These are phyloP conservation scores for Ophiorrhiza pumila DNA, from an alignment of 257 asterid genomes.

Conservation along the genomic window DNA sequence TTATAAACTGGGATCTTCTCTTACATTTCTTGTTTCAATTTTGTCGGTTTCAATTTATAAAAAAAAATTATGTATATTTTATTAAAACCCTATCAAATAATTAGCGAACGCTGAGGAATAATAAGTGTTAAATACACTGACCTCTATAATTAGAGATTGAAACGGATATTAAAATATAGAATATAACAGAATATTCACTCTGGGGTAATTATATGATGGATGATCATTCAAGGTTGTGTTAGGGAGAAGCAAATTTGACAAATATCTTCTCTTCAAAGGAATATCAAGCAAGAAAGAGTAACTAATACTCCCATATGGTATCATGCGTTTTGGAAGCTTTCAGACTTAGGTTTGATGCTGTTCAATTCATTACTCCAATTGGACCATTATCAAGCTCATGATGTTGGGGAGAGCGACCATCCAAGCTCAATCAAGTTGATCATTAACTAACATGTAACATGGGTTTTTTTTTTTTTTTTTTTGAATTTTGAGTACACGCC, in stretches of 20 bases:
- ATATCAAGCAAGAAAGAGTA: background rate
- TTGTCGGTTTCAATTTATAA: too few species aligned
- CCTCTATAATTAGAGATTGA: too few species aligned
- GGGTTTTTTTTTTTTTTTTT: background rate
- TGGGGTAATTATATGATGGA: too few species aligned
- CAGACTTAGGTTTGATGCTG: background rate
- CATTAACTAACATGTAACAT: background rate
- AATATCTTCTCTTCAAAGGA: background rate
- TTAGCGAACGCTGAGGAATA: too few species aligned
- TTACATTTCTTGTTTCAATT: too few species aligned
- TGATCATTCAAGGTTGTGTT: background rate
- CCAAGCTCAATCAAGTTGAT: background rate
- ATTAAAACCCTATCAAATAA: too few species aligned
- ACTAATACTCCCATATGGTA: background rate
- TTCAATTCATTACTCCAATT: background rate
- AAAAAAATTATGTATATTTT: too few species aligned
- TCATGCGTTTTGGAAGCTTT: background rate
- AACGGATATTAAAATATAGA: too few species aligned
- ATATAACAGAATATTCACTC: too few species aligned
- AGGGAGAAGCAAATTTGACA: background rate
- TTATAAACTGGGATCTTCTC: too few species aligned
- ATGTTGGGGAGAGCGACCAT: background rate
- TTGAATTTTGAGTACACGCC: too few species aligned
- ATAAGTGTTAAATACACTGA: too few species aligned
- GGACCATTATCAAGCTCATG: background rate